Percentiles rank a stretch among this genome's conserved stretches.
These are phyloP conservation scores for Aspergillus sp. DNA, from an alignment of 2,329 filamentous ascomycete species.

Conservation along the genomic window DNA sequence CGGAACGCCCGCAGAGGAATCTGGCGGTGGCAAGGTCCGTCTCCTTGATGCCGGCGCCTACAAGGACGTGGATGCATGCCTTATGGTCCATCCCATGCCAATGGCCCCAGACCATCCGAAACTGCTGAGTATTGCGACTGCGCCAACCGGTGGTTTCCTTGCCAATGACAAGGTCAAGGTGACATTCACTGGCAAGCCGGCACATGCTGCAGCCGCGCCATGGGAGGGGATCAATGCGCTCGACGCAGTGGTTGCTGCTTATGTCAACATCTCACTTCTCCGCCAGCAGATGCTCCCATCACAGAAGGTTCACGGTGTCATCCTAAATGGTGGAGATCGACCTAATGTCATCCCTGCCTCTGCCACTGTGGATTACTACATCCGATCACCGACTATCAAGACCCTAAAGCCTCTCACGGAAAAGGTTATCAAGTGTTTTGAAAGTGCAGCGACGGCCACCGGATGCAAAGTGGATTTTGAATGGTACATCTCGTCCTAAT, in stretches of 20 bases:
- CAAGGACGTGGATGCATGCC: conserved; percentile 40
- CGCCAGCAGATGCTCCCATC: conserved; percentile 60
- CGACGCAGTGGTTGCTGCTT: conserved; percentile 57
- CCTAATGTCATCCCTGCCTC: conserved; percentile 62
- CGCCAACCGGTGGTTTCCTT: conserved; percentile 33
- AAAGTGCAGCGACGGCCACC: conserved; percentile 37
- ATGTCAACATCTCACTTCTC: conserved; percentile 52
- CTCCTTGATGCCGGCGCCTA: conserved; percentile 50
- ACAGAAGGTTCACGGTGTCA: conserved; percentile 56
- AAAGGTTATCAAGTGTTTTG: conserved; percentile 36
- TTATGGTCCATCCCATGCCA: conserved; percentile 47
- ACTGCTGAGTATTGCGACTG: conserved; percentile 29
- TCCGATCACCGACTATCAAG: conserved; percentile 46
- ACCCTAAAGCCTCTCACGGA: conserved; percentile 40
- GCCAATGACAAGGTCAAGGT: conserved; percentile 39
- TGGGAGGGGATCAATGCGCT: conserved; percentile 64
- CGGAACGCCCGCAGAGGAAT: conserved; percentile 43
- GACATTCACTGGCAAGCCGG: conserved; percentile 55
- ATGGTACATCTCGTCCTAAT: conserved; percentile 24
- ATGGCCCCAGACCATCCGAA: conserved; percentile 29
- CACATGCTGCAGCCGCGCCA: conserved; percentile 59
- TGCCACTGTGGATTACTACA: conserved; percentile 50
- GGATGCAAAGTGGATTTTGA: conserved; percentile 36
- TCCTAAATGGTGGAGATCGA: conserved; percentile 56
- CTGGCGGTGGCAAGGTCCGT: conserved; percentile 41